These are phyloP conservation scores for Funneliformis geosporum DNA, from an alignment of 192 early-diverging fungal species.

Conservation along the genomic window DNA sequence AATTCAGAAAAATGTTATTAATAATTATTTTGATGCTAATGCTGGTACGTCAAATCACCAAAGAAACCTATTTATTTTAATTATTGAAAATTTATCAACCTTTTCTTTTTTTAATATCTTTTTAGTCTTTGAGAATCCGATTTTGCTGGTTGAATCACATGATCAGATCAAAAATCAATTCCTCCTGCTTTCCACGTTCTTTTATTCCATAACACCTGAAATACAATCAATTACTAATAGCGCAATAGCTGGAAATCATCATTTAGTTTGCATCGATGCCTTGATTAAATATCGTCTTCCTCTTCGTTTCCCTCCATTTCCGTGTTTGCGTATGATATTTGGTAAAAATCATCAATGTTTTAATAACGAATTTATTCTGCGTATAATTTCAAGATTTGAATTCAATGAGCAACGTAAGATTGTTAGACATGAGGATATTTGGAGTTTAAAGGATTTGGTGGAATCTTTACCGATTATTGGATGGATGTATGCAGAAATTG, in stretches of 20 bases:
- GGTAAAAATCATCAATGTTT: not conserved
- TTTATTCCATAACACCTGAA: slow-evolving; percentile 4
- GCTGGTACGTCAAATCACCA: slow-evolving; percentile 21
- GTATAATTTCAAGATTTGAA: slow-evolving; percentile 17
- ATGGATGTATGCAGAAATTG: slow-evolving; percentile 29
- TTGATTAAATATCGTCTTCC: slow-evolving; percentile 17
- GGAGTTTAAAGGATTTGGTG: slow-evolving; percentile 30
- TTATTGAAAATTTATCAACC: not conserved
- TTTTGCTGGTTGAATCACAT: slow-evolving; percentile 7
- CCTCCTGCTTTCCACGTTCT: not conserved
- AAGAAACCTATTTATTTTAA: no score
- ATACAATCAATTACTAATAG: slow-evolving; percentile 13
- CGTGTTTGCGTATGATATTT: not conserved
- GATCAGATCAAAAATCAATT: slow-evolving; percentile 17
- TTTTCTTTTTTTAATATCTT: slow-evolving; percentile 2
- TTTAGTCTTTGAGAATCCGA: slow-evolving; percentile 31
- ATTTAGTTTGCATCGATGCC: slow-evolving; percentile 23
- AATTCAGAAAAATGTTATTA: not conserved
- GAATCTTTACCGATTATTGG: slow-evolving; percentile 29
- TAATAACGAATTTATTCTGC: slow-evolving; percentile 4
- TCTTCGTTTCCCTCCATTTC: not conserved
- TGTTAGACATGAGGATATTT: slow-evolving; percentile 33
- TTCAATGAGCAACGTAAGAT: slow-evolving; percentile 32
- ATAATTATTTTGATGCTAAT: slow-evolving; percentile 5
- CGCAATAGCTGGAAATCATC: not conserved